A percentile compares a stretch with the other conserved stretches of the same genome.
phyloP scores from a whole-genome alignment of 345 rosid genomes.

The Citrus medica region DNA sequence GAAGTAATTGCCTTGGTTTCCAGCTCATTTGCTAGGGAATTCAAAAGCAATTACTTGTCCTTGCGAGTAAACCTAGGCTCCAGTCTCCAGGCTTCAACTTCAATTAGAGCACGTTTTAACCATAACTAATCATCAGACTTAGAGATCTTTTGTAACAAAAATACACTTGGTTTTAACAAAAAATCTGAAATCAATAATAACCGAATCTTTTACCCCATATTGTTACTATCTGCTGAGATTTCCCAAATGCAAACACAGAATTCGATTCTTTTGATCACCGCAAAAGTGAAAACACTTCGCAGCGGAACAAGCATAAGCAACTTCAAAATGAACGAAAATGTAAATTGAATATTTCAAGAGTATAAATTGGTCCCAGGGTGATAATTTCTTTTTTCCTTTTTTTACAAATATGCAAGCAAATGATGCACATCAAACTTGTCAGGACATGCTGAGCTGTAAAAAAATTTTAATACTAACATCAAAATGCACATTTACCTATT shows the following conservation, averaged over 20 bases:
- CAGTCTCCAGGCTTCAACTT: too few relatives aligned
- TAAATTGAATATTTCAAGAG: neutral
- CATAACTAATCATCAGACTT: too few relatives aligned
- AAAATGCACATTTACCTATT: slow-evolving; percentile 16
- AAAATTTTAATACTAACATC: slow-evolving; percentile 1
- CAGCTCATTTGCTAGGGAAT: too few relatives aligned
- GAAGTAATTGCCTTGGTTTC: too few relatives aligned
- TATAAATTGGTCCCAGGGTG: neutral
- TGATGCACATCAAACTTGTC: slow-evolving; percentile 6
- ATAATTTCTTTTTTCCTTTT: neutral
- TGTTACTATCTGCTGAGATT: neutral
- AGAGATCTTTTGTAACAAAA: too few relatives aligned
- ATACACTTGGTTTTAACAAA: too few relatives aligned
- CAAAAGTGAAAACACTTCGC: neutral
- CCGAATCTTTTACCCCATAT: too few relatives aligned
- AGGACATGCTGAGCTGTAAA: neutral
- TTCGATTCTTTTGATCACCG: neutral
- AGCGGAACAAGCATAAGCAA: neutral
- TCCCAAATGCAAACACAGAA: neutral
- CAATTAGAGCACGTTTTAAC: too few relatives aligned
- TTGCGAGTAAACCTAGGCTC: too few relatives aligned
- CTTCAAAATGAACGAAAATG: neutral
- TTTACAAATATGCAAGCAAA: slow-evolving; percentile 6
- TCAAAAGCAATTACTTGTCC: too few relatives aligned
- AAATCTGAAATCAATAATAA: too few relatives aligned